Percentiles rank a stretch among this genome's conserved stretches.
phyloP scores from a whole-genome alignment of 768 basidiomycete species.

The Paxillus ammoniavirescens region DNA sequence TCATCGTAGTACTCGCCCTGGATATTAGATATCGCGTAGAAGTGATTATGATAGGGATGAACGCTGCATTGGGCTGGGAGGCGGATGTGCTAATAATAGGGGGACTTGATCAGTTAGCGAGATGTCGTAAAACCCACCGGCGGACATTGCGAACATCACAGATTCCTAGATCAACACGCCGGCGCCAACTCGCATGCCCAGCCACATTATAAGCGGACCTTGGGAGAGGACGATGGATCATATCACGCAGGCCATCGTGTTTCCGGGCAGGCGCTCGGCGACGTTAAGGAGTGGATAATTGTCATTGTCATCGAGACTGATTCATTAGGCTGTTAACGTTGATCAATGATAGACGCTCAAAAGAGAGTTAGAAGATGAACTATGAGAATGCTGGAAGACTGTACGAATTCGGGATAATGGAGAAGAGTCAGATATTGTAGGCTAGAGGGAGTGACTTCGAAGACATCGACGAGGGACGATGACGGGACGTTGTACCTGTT shows the following conservation, averaged over 20 bases:
- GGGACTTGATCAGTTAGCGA: no score
- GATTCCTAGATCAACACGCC: not conserved
- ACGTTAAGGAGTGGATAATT: not conserved
- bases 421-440: not conserved
- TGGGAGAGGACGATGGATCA: not conserved
- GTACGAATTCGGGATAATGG: not conserved
- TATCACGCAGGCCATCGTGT: not conserved
- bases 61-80: no score
- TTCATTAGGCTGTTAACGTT: not conserved
- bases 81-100: no score
- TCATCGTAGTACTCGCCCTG: no score
- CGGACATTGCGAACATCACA: no score
- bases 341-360: not conserved
- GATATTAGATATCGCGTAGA: no score
- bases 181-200: not conserved
- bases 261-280: conserved; percentile 1
- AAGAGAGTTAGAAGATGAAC: not conserved
- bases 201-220: no score
- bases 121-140: no score
- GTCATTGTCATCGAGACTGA: not conserved
- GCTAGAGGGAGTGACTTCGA: not conserved
- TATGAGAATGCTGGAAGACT: not conserved
- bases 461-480: not conserved
- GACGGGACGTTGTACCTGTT: not conserved
- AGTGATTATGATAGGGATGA: no score